phyloP scores from a whole-genome alignment of 2,329 filamentous ascomycete genomes.

The Nothopassalora personata region DNA sequence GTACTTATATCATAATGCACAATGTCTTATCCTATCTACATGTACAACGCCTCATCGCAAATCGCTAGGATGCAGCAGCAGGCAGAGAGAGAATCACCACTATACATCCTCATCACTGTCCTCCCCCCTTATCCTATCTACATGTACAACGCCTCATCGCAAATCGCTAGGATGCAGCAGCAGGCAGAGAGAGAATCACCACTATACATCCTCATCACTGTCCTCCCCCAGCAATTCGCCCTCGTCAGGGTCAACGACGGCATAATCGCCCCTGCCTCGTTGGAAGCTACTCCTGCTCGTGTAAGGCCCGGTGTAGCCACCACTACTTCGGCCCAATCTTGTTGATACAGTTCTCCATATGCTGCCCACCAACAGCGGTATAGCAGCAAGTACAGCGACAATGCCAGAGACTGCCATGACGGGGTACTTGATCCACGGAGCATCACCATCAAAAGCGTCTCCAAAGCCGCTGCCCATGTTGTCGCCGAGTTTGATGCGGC shows the following conservation, averaged over 20 bases:
- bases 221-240: slow-evolving; percentile 82
- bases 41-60: neutral
- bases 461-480: slow-evolving; percentile 25
- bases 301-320: slow-evolving; percentile 60
- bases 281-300: slow-evolving; percentile 87
- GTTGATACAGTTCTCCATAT: slow-evolving; percentile 61
- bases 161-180: neutral
- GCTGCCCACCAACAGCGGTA: slow-evolving; percentile 65
- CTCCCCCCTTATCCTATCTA: neutral
- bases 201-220: slow-evolving; percentile 73
- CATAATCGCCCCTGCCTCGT: slow-evolving; percentile 79
- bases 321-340: slow-evolving; percentile 48
- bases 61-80: neutral
- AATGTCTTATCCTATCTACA: neutral
- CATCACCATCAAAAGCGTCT: slow-evolving; percentile 60
- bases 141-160: neutral
- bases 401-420: slow-evolving; percentile 43
- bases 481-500: slow-evolving; percentile 82
- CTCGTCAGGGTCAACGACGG: slow-evolving; percentile 84
- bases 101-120: slow-evolving; percentile 79
- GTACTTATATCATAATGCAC: neutral
- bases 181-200: neutral
- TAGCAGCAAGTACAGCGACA: slow-evolving; percentile 51
- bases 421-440: slow-evolving; percentile 75
- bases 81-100: neutral